phyloP scores from a whole-genome alignment of 352 stramenopile species.

The Globisporangium nagaii region DNA sequence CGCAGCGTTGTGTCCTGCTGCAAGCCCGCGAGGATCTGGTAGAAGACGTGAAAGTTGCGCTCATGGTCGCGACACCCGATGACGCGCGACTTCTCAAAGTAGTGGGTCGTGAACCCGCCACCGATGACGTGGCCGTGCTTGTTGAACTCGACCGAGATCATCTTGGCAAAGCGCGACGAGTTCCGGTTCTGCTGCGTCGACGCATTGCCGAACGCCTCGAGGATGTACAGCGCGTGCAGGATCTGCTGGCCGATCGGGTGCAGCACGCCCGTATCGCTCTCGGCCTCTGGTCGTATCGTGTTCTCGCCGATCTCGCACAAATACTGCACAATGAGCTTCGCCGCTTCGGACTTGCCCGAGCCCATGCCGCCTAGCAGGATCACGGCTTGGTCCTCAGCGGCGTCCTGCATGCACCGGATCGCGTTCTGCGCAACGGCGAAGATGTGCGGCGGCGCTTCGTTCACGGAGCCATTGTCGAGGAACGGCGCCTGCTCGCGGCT shows the following conservation, averaged over 20 bases:
- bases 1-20: slow-evolving; percentile 64
- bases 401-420: slow-evolving; percentile 72
- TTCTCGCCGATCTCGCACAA: slow-evolving; percentile 76
- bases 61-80: slow-evolving; percentile 69
- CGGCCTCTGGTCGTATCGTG: slow-evolving; percentile 21
- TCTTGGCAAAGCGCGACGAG: slow-evolving; percentile 76
- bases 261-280: slow-evolving; percentile 44
- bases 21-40: slow-evolving; percentile 83
- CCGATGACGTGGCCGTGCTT: slow-evolving; percentile 73
- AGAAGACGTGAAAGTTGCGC: slow-evolving; percentile 93
- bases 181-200: slow-evolving; percentile 56
- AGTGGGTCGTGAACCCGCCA: slow-evolving; percentile 76
- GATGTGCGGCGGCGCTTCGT: slow-evolving; percentile 64
- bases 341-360: slow-evolving; percentile 70
- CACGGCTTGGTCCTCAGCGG: slow-evolving; percentile 72
- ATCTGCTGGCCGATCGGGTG: slow-evolving; percentile 81
- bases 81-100: slow-evolving; percentile 82
- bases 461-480: slow-evolving; percentile 48
- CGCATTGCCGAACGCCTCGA: slow-evolving; percentile 75
- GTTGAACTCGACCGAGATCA: slow-evolving; percentile 81
- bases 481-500: slow-evolving; percentile 46
- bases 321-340: slow-evolving; percentile 81
- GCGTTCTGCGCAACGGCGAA: slow-evolving; percentile 79
- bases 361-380: slow-evolving; percentile 72
- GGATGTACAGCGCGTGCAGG: slow-evolving; percentile 71